Conservation (phyloP, 768 basidiomycete genomes). For the Termitomyces sp. region DNA sequence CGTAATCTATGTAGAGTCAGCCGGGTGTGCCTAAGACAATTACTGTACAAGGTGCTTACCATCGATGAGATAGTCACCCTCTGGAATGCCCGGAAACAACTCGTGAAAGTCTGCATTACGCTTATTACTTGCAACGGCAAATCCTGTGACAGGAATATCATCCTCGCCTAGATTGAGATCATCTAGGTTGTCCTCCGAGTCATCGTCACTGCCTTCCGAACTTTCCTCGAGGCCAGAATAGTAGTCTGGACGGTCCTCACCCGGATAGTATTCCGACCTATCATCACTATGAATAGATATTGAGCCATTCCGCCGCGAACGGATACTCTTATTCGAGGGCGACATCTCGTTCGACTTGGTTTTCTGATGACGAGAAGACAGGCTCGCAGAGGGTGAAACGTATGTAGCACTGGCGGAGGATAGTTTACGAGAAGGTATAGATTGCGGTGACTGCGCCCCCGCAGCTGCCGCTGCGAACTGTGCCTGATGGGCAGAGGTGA, state of each 20-base stretch:
- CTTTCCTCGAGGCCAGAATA: conserved; percentile 40
- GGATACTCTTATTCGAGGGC: conserved; percentile 28
- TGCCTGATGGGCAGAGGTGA: conserved; percentile 47
- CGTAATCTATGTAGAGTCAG: conserved; percentile 69
- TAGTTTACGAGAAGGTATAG: conserved; percentile 6
- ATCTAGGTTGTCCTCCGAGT: conserved; percentile 37
- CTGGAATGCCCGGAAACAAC: conserved; percentile 83
- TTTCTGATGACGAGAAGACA: conserved; percentile 26
- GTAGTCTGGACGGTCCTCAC: conserved; percentile 33
- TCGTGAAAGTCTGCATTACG: conserved; percentile 96
- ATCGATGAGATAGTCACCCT: conserved; percentile 97
- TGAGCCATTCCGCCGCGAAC: conserved; percentile 13
- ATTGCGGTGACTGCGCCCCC: conserved; percentile 13
- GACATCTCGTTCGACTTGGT: conserved; percentile 30
- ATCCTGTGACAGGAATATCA: conserved; percentile 91
- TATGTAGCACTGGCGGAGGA: conserved; percentile 22
- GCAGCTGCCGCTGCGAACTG: conserved; percentile 34
- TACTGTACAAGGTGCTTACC: conserved; percentile 48
- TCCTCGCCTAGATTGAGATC: conserved; percentile 56
- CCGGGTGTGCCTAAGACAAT: not conserved
- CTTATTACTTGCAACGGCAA: conserved; percentile 94
- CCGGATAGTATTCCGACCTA: conserved; percentile 29
- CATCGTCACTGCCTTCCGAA: conserved; percentile 29
- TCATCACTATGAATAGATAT: conserved; percentile 32
- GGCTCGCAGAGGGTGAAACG: conserved; percentile 26